phyloP scores from a whole-genome alignment of 2,329 filamentous ascomycete genomes.

The Cladosporium sp. region DNA sequence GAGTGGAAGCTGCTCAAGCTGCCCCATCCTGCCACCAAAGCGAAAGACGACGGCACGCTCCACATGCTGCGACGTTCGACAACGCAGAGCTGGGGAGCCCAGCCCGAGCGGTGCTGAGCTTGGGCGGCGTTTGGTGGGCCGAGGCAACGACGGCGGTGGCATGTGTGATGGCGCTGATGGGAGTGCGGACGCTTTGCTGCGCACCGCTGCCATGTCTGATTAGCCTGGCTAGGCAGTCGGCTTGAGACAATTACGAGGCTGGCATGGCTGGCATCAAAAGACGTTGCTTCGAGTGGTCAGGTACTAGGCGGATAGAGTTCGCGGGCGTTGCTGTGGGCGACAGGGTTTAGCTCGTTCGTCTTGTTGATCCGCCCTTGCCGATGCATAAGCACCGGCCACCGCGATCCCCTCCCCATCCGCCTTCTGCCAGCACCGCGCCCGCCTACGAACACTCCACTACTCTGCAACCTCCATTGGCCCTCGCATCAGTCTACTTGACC shows the following conservation, averaged over 20 bases:
- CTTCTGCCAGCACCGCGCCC: background rate
- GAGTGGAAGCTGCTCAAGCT: background rate
- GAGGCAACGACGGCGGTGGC: background rate
- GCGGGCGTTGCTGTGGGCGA: background rate
- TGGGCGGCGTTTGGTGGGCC: background rate
- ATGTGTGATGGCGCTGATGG: too few species aligned
- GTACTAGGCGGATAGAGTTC: background rate
- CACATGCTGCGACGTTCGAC: background rate
- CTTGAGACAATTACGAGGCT: background rate
- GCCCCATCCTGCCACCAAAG: background rate
- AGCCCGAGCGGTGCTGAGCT: background rate
- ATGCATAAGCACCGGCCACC: constrained; percentile 2
- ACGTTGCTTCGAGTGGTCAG: background rate
- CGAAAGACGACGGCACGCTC: background rate
- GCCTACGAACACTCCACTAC: constrained; percentile 1
- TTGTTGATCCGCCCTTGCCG: constrained; percentile 2
- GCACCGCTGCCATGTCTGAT: too few species aligned
- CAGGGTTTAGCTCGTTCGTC: background rate
- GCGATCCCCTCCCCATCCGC: background rate
- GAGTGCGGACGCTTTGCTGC: too few species aligned
- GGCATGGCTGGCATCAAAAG: background rate
- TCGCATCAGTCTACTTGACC: background rate
- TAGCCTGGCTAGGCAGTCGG: too few species aligned
- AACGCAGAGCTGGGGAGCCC: background rate
- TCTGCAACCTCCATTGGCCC: constrained; percentile 5